Evolutionary conservation across 2,329 filamentous ascomycete species (phyloP).

Genomic region (Ophiostoma triangulosporum): DNA sequence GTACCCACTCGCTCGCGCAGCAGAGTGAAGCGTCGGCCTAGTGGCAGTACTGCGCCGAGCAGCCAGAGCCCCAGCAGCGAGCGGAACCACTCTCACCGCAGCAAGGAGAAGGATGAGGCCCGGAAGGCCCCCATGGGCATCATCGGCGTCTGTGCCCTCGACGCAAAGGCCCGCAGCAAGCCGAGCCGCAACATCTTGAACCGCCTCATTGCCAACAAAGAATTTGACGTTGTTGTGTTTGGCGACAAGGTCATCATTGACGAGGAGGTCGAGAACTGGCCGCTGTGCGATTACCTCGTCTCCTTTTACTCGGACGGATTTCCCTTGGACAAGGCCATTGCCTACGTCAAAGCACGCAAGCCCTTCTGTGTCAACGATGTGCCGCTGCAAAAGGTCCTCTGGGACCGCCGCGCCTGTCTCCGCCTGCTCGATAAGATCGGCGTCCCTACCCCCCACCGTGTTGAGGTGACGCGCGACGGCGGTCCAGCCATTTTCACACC

Average conservation of each 20-base stretch:
- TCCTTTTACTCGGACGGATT: constrained; percentile 98
- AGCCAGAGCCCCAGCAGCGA: constrained; percentile 71
- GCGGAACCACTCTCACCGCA: constrained; percentile 27
- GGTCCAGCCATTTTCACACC: constrained; percentile 66
- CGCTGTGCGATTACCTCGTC: constrained; percentile 89
- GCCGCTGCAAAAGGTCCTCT: constrained; percentile 91
- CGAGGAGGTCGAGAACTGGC: constrained; percentile 94
- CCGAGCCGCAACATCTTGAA: constrained; percentile 94
- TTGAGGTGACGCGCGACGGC: constrained; percentile 89
- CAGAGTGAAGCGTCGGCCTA: constrained; percentile 60
- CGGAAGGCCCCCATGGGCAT: constrained; percentile 49
- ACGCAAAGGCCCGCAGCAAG: constrained; percentile 92
- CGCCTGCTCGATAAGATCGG: constrained; percentile 77
- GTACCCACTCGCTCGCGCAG: constrained; percentile 37
- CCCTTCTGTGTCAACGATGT: constrained; percentile 97
- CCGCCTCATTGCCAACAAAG: constrained; percentile 72
- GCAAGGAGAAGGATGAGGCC: constrained; percentile 49
- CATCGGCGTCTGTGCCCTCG: constrained; percentile 90
- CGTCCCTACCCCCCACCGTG: constrained; percentile 73
- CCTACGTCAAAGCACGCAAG: constrained; percentile 83
- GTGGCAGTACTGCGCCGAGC: constrained; percentile 68
- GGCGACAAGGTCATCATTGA: constrained; percentile 98
- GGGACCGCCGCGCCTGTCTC: constrained; percentile 86
- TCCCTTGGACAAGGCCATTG: constrained; percentile 90
- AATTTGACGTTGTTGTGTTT: constrained; percentile 96